These are phyloP conservation scores for Elsinoe batatas DNA, from an alignment of 2,329 filamentous ascomycete genomes.

Conservation along the genomic window DNA sequence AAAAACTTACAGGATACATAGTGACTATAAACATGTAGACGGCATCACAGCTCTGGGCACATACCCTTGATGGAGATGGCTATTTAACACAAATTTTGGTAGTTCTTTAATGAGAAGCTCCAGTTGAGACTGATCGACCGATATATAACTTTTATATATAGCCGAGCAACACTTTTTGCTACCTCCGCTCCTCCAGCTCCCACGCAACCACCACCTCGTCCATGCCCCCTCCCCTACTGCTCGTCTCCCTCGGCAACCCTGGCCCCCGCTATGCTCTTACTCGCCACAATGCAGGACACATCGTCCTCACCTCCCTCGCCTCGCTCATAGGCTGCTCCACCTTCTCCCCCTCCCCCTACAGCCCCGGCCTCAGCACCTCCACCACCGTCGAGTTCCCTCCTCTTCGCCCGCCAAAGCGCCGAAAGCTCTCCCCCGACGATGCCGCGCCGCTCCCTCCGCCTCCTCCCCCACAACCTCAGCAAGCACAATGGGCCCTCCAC, in stretches of 20 bases:
- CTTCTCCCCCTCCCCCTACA: constrained; percentile 31
- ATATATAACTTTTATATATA: no score
- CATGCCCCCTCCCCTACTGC: constrained; percentile 47
- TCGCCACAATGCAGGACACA: constrained; percentile 80
- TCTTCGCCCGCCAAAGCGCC: constrained; percentile 18
- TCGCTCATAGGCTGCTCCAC: constrained; percentile 31
- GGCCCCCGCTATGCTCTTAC: constrained; percentile 59
- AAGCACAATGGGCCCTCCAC: constrained; percentile 50
- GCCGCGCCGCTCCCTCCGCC: constrained; percentile 21
- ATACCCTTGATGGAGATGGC: not conserved
- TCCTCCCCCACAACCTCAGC: constrained; percentile 23
- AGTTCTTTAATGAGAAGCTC: no score
- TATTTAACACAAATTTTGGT: no score
- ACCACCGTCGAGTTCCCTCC: constrained; percentile 33
- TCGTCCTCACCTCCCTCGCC: constrained; percentile 55
- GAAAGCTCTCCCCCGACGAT: constrained; percentile 18
- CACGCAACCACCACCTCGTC: not conserved
- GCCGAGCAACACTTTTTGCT: not conserved
- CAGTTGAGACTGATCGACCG: no score
- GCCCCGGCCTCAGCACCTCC: constrained; percentile 29
- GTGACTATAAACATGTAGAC: not conserved
- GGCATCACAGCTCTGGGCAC: not conserved
- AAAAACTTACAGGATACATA: not conserved
- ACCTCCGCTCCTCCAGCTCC: not conserved
- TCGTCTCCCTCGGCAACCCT: constrained; percentile 84